phyloP scores from a whole-genome alignment of 805 yeast genomes.

The Allodekkera sacchari region DNA sequence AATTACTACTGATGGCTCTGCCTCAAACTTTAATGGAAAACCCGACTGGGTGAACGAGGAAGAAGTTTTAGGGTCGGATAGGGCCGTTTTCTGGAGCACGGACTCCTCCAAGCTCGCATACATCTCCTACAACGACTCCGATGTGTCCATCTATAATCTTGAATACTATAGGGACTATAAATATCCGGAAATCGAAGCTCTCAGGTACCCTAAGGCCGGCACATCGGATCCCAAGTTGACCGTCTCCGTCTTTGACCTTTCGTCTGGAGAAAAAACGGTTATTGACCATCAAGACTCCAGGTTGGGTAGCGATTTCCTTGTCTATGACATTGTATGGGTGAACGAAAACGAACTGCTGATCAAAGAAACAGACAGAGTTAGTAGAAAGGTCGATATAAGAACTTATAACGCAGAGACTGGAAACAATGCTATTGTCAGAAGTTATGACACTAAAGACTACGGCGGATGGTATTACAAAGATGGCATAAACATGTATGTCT shows the following conservation, averaged over 20 bases:
- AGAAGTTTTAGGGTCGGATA: slow-evolving; percentile 54
- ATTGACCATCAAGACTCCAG: slow-evolving; percentile 23
- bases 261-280: slow-evolving; percentile 13
- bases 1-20: slow-evolving; percentile 45
- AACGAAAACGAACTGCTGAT: slow-evolving; percentile 39
- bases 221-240: slow-evolving; percentile 47
- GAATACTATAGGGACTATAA: slow-evolving; percentile 38
- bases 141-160: slow-evolving; percentile 44
- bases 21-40: slow-evolving; percentile 49
- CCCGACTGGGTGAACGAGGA: slow-evolving; percentile 87
- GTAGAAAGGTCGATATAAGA: slow-evolving; percentile 46
- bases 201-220: slow-evolving; percentile 74
- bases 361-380: slow-evolving; percentile 56
- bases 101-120: slow-evolving; percentile 49
- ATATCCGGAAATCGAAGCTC: slow-evolving; percentile 38
- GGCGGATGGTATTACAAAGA: slow-evolving; percentile 46
- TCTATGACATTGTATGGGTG: slow-evolving; percentile 60
- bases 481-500: slow-evolving; percentile 24
- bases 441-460: slow-evolving; percentile 35
- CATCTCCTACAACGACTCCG: slow-evolving; percentile 50
- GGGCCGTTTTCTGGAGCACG: slow-evolving; percentile 68
- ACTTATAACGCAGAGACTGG: slow-evolving; percentile 27
- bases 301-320: slow-evolving; percentile 38
- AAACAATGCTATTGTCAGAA: slow-evolving; percentile 31
- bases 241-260: slow-evolving; percentile 34